phyloP scores from a whole-genome alignment of 2,329 filamentous ascomycete species.

The Pseudogymnoascus sp. region DNA sequence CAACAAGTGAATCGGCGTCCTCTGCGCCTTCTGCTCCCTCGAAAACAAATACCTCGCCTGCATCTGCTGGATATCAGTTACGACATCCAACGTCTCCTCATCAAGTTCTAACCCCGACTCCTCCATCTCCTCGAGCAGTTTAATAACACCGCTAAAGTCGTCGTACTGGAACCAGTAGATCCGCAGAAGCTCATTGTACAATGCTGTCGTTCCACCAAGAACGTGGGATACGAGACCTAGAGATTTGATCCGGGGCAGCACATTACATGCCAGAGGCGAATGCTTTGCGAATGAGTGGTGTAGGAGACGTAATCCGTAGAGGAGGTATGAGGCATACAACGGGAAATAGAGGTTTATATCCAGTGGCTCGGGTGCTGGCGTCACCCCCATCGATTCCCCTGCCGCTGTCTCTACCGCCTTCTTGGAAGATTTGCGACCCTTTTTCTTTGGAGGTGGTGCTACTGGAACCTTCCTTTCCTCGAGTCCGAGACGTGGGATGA shows the following conservation, averaged over 20 bases:
- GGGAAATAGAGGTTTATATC: slow-evolving; percentile 49
- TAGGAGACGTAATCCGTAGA: slow-evolving; percentile 51
- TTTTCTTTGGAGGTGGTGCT: slow-evolving; percentile 13
- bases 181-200: slow-evolving; percentile 62
- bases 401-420: not conserved
- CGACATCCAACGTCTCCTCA: slow-evolving; percentile 27
- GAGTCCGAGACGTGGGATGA: slow-evolving; percentile 52
- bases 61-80: slow-evolving; percentile 21
- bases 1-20: slow-evolving; percentile 19
- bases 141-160: slow-evolving; percentile 35
- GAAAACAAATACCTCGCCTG: slow-evolving; percentile 17
- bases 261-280: slow-evolving; percentile 52
- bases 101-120: slow-evolving; percentile 27
- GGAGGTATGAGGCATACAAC: slow-evolving; percentile 57
- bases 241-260: slow-evolving; percentile 62
- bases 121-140: slow-evolving; percentile 30
- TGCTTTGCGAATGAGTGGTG: slow-evolving; percentile 50
- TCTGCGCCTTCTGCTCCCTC: slow-evolving; percentile 19
- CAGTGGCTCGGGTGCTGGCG: not conserved
- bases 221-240: slow-evolving; percentile 65
- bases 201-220: slow-evolving; percentile 61
- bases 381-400: slow-evolving; percentile 16
- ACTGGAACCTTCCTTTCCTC: slow-evolving; percentile 24
- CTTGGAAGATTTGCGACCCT: slow-evolving; percentile 1
- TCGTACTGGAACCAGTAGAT: slow-evolving; percentile 57